phyloP scores from a whole-genome alignment of 208 protist species.

The Naegleria gruberi region DNA sequence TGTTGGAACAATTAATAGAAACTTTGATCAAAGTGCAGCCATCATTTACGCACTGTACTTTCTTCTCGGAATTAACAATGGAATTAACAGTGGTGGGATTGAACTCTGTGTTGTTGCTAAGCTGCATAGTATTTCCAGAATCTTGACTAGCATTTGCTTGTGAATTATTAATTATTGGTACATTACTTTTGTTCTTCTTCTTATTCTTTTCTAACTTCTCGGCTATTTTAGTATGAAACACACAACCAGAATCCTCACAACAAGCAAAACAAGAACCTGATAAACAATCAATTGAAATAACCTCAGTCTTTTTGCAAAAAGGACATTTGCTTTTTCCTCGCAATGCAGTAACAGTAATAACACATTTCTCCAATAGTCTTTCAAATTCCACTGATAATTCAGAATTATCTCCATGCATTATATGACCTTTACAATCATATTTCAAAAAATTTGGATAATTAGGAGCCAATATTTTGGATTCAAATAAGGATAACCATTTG shows the following conservation, averaged over 20 bases:
- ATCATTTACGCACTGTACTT: too few relatives aligned
- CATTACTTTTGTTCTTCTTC: not conserved
- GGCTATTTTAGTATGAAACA: not conserved
- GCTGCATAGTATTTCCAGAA: too few relatives aligned
- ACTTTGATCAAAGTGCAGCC: too few relatives aligned
- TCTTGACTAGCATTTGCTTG: not conserved
- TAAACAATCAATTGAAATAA: not conserved
- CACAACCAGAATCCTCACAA: not conserved
- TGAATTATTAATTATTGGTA: not conserved
- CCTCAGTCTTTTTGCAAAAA: not conserved
- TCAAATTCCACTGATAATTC: not conserved
- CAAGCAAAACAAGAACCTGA: not conserved
- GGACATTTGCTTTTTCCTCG: not conserved
- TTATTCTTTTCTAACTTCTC: not conserved
- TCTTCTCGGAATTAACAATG: too few relatives aligned
- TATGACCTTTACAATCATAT: not conserved
- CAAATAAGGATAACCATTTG: not conserved
- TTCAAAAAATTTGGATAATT: not conserved
- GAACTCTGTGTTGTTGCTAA: too few relatives aligned
- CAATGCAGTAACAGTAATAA: not conserved
- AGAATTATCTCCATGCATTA: not conserved
- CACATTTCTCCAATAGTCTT: not conserved
- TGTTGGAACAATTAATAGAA: too few relatives aligned
- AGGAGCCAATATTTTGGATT: not conserved
- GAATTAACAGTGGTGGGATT: too few relatives aligned